Conservation (phyloP, 2,329 filamentous ascomycete genomes). For the Zasmidium cellare region DNA sequence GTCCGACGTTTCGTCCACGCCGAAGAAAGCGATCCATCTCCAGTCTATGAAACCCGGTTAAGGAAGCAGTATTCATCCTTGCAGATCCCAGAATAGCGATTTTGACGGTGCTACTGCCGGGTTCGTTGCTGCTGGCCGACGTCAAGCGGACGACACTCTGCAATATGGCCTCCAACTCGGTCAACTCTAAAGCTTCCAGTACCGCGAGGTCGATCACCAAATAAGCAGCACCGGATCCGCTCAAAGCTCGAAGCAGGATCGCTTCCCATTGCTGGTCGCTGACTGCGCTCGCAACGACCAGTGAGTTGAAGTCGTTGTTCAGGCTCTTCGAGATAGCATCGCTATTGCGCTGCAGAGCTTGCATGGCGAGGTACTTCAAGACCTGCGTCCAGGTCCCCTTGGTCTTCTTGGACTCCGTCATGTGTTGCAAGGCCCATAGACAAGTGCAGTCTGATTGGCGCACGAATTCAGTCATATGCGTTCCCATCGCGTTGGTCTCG, state of each 20-base stretch:
- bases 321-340: not conserved
- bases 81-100: not conserved
- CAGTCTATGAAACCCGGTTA: not conserved
- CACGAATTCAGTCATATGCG: not conserved
- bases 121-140: not conserved
- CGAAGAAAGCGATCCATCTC: not conserved
- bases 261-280: not conserved
- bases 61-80: not conserved
- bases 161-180: not conserved
- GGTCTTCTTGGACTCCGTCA: not conserved
- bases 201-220: not conserved
- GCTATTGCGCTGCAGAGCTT: not conserved
- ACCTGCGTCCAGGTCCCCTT: not conserved
- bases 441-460: not conserved
- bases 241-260: not conserved
- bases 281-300: not conserved
- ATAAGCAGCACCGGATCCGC: not conserved
- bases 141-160: not conserved
- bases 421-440: not conserved
- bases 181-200: not conserved
- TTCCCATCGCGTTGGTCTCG: not conserved
- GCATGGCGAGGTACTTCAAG: not conserved
- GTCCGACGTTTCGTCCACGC: not conserved
- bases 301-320: not conserved
- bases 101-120: not conserved